Percentiles rank a stretch among this genome's conserved stretches.
phyloP scores from a whole-genome alignment of 345 rosid genomes.

The Draba incana region DNA sequence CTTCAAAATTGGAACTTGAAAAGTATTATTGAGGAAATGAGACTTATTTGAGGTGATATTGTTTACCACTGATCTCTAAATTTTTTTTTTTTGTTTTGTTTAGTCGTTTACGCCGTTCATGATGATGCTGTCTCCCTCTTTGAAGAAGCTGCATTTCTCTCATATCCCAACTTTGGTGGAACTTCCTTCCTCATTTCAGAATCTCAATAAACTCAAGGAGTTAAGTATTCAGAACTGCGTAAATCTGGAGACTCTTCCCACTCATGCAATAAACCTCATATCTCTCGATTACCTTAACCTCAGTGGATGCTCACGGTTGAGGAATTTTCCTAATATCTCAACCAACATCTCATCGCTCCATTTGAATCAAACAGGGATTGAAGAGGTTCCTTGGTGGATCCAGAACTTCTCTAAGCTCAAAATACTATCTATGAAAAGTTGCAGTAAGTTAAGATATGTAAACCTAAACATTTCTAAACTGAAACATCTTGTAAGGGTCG shows the following conservation, averaged over 20 bases:
- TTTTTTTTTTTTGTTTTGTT: no score
- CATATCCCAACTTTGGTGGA: neutral
- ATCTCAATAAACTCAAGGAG: neutral
- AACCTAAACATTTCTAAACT: neutral
- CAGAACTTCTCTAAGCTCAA: neutral
- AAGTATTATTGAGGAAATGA: no score
- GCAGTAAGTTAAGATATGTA: neutral
- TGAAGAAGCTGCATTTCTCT: no score
- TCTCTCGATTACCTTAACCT: conserved; percentile 5
- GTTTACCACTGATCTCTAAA: no score
- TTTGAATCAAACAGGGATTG: neutral
- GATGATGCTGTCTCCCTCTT: no score
- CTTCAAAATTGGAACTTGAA: no score
- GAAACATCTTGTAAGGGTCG: neutral
- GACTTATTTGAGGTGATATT: neutral
- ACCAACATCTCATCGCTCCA: neutral
- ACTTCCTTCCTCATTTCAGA: neutral
- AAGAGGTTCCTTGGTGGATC: neutral
- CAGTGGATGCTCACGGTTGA: conserved; percentile 11
- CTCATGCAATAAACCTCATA: neutral
- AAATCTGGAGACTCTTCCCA: neutral
- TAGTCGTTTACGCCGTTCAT: neutral
- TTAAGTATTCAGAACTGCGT: neutral
- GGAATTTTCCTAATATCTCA: conserved; percentile 17
- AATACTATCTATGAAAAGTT: neutral